A percentile compares a stretch with the other conserved stretches of the same genome.
phyloP scores from a whole-genome alignment of 306 rosid species.

The Trichosanthes cucumerina region DNA sequence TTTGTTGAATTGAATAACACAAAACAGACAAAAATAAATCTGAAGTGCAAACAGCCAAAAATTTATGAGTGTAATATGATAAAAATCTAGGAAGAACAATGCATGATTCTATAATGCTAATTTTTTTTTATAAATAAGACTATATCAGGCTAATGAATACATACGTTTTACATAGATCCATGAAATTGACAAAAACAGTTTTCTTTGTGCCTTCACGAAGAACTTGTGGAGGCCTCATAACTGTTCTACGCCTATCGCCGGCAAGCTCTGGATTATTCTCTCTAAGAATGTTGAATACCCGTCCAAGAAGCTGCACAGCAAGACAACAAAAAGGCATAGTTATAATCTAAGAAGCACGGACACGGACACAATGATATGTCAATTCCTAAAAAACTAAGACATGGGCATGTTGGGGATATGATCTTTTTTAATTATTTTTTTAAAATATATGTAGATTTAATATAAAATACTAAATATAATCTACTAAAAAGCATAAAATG shows the following conservation, averaged over 20 bases:
- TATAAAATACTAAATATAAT: too few relatives aligned
- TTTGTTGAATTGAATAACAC: not conserved
- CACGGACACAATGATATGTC: too few relatives aligned
- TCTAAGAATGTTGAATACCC: conserved; percentile 85
- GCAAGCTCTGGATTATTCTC: conserved; percentile 96
- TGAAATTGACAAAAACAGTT: conserved; percentile 90
- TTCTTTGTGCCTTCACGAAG: conserved; percentile 99
- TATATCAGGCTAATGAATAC: conserved; percentile 15
- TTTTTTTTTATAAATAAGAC: too few relatives aligned
- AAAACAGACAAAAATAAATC: not conserved
- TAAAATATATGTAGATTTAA: too few relatives aligned
- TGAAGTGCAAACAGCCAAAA: not conserved
- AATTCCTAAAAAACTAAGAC: too few relatives aligned
- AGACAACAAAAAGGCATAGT: not conserved
- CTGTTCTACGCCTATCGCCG: conserved; percentile 81
- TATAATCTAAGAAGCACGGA: too few relatives aligned
- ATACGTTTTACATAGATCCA: conserved; percentile 91
- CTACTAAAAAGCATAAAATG: too few relatives aligned
- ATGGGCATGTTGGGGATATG: too few relatives aligned
- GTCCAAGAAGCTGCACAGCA: conserved; percentile 66
- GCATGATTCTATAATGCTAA: not conserved
- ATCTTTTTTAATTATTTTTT: too few relatives aligned
- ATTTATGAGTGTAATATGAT: not conserved
- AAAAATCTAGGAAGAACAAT: not conserved
- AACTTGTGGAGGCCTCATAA: conserved; percentile 98